phyloP scores from a whole-genome alignment of 2,329 filamentous ascomycete genomes.

The Fusarium tjaetaba region DNA sequence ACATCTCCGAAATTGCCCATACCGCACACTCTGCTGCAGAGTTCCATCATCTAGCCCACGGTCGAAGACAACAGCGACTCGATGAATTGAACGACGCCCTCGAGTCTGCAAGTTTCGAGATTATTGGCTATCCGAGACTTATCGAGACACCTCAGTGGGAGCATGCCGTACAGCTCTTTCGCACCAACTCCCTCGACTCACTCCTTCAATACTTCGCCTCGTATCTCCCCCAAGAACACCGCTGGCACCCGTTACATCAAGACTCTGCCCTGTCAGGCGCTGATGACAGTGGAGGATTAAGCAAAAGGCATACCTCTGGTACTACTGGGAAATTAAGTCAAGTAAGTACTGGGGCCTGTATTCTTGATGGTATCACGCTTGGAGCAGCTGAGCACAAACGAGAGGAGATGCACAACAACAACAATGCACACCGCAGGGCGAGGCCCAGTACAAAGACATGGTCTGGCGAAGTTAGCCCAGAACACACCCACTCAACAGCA shows the following conservation, averaged over 20 bases:
- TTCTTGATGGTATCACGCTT: too few species aligned
- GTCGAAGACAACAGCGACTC: constrained; percentile 62
- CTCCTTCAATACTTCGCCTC: constrained; percentile 63
- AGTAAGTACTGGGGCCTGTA: neutral
- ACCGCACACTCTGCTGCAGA: constrained; percentile 57
- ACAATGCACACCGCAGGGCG: neutral
- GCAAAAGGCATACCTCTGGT: neutral
- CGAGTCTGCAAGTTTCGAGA: constrained; percentile 65
- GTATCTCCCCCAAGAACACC: neutral
- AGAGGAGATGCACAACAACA: neutral
- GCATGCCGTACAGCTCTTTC: constrained; percentile 64
- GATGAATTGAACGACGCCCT: constrained; percentile 63
- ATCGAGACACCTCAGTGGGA: constrained; percentile 66
- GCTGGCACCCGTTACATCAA: neutral
- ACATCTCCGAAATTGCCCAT: constrained; percentile 64
- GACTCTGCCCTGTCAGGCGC: neutral
- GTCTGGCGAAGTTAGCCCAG: too few species aligned
- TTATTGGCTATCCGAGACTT: constrained; percentile 63
- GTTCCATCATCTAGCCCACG: constrained; percentile 61
- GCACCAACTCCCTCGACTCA: constrained; percentile 64
- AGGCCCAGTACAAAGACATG: neutral
- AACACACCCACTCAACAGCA: neutral
- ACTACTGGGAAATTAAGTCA: neutral
- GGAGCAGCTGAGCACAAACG: neutral
- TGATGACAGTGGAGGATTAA: rapidly evolving